These are phyloP conservation scores for Candida maris DNA, from an alignment of 805 yeast genomes.

Conservation along the genomic window DNA sequence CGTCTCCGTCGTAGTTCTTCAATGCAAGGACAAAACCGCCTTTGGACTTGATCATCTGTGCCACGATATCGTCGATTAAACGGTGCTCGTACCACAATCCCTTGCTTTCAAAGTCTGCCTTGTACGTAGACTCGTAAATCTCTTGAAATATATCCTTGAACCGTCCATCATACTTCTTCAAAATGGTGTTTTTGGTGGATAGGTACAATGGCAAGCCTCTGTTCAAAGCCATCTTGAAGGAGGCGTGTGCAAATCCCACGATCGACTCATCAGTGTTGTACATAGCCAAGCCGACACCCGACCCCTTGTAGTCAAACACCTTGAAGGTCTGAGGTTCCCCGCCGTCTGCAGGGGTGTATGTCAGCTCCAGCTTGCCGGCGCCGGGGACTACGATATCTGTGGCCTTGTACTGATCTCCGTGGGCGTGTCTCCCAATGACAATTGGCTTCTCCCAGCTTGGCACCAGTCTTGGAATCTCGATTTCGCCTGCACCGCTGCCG, in stretches of 20 bases:
- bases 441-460: conserved; percentile 83
- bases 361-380: conserved; percentile 64
- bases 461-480: conserved; percentile 67
- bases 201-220: conserved; percentile 62
- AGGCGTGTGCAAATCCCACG: conserved; percentile 72
- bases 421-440: conserved; percentile 82
- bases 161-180: conserved; percentile 78
- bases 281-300: conserved; percentile 80
- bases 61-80: conserved; percentile 84
- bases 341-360: conserved; percentile 61
- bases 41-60: conserved; percentile 80
- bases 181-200: conserved; percentile 77
- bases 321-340: conserved; percentile 43
- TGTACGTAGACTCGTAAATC: conserved; percentile 56
- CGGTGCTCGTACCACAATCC: conserved; percentile 77
- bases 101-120: conserved; percentile 50
- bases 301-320: conserved; percentile 59
- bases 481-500: conserved; percentile 34
- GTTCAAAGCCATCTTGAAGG: conserved; percentile 68
- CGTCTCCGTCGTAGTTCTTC: conserved; percentile 86
- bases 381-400: conserved; percentile 66
- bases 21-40: conserved; percentile 80
- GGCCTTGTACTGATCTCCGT: conserved; percentile 82
- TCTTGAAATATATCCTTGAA: conserved; percentile 77
- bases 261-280: conserved; percentile 80